A percentile compares a stretch with the other conserved stretches of the same genome.
These are phyloP conservation scores for Cordyceps javanica DNA, from an alignment of 2,329 filamentous ascomycete species.

Conservation along the genomic window DNA sequence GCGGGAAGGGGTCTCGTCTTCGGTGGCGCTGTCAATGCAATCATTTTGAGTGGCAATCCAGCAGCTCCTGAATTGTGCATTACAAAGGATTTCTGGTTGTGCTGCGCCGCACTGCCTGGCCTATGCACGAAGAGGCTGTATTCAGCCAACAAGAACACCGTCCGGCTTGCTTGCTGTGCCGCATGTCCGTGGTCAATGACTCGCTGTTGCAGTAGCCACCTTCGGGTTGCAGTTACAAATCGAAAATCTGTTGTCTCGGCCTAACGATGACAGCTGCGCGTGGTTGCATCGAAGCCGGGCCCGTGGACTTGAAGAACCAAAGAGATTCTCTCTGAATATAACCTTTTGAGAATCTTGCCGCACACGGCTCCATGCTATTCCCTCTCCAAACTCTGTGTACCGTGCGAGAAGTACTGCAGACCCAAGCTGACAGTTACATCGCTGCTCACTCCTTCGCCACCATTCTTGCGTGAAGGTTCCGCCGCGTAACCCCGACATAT, in stretches of 20 bases:
- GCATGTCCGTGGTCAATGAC: constrained; percentile 3
- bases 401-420: no score
- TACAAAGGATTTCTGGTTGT: not conserved
- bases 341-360: no score
- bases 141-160: not conserved
- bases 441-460: constrained; percentile 1
- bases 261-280: not conserved
- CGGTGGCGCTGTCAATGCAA: not conserved
- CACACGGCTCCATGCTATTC: no score
- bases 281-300: not conserved
- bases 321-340: not conserved
- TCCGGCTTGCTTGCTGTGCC: not conserved
- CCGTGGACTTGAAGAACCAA: not conserved
- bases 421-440: not conserved
- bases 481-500: not conserved
- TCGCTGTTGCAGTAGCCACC: not conserved
- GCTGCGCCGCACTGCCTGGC: not conserved
- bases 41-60: no score
- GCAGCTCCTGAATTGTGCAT: not conserved
- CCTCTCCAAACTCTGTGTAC: no score
- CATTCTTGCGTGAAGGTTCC: not conserved
- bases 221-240: not conserved
- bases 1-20: not conserved
- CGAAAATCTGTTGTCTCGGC: not conserved
- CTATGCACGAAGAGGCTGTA: not conserved